Percentiles rank a stretch among this genome's conserved stretches.
phyloP scores from a whole-genome alignment of 2,329 filamentous ascomycete genomes.

The Phyllosticta citribraziliensis region DNA sequence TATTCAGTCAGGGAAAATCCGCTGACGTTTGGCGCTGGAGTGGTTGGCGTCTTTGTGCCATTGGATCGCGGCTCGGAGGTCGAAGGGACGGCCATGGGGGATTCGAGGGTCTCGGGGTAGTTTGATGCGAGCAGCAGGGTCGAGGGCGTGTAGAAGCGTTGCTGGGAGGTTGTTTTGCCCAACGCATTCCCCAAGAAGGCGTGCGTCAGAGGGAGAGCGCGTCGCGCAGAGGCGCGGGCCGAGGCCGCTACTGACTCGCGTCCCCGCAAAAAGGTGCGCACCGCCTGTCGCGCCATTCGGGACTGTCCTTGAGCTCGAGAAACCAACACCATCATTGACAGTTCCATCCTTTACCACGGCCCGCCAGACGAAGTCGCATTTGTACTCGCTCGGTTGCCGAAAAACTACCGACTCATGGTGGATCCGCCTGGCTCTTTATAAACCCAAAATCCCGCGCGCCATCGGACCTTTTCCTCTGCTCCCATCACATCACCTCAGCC shows the following conservation, averaged over 20 bases:
- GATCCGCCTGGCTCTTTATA: background rate
- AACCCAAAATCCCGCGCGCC: background rate
- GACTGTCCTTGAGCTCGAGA: background rate
- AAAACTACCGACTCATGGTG: background rate
- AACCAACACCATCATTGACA: background rate
- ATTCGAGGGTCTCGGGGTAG: background rate
- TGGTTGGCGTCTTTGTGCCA: constrained; percentile 25
- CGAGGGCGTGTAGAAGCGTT: background rate
- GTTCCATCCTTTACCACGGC: background rate
- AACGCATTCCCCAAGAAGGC: background rate
- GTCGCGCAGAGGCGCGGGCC: constrained; percentile 3
- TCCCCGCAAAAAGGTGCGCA: background rate
- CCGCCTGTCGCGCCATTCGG: background rate
- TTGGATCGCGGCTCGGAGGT: constrained; percentile 18
- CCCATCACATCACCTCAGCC: background rate
- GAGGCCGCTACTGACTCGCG: constrained; percentile 8
- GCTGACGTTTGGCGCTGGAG: constrained; percentile 34
- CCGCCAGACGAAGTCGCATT: background rate
- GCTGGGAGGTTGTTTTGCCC: background rate
- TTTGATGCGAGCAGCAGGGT: background rate
- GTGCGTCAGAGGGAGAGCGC: constrained; percentile 4
- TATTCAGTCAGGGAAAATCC: constrained; percentile 58
- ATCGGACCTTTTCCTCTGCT: background rate
- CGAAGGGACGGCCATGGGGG: constrained; percentile 1
- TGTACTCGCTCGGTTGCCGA: background rate